Evolutionary conservation across 2,329 filamentous ascomycete species (phyloP), one percentile per base, ranked within the genome.

Genomic region (Didymella pomorum): DNA sequence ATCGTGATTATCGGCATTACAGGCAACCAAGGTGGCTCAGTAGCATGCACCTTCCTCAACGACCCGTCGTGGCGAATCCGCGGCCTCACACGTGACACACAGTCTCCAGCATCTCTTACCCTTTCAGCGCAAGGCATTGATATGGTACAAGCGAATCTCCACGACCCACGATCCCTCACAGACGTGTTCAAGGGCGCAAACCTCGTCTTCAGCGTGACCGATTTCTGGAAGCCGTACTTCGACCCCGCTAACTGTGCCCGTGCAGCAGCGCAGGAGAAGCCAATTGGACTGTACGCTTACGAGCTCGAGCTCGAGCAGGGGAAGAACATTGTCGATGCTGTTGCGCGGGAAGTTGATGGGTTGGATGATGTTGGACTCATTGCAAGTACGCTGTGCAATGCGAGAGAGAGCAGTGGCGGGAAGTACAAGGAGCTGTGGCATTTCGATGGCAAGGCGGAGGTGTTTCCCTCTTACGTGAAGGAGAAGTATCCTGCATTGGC

Each of bases 21-120:
- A 5, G 68, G 71, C n/a, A 68, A 67, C 16, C 70, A 71, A 53
- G 69, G 69, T 9, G 60, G 60, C 1, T 65, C 68, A 4, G 67
- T 72, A 28, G 69, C 64, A 23, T 33, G 50, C 10, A 56, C 67
- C 4, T 79, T 80, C 23, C 74, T 76, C n/a, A 78, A 80, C 37
- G 52, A 80, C 79, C 12, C 46, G 31, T 35, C 31, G 18, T 35
- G 31, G 16, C 31, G 31, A 35, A n/a, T 35, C 31, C 31, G 82
- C 78, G 14, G 81, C 79, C 66, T 85, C 78, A 23, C 83, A 70
- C 77, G 68, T 74, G 80, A 63, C 73, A 12, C 37, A 0, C 33
- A 52, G 2, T 64, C 60, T n/a, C 16, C 42, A 20, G 60, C 60
- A 21, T 60, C 67, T 10, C 52, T 62, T 20, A 52, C 47, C 4